Conservation (phyloP, 768 basidiomycete species). For the Boletus pseudopeckii region DNA sequence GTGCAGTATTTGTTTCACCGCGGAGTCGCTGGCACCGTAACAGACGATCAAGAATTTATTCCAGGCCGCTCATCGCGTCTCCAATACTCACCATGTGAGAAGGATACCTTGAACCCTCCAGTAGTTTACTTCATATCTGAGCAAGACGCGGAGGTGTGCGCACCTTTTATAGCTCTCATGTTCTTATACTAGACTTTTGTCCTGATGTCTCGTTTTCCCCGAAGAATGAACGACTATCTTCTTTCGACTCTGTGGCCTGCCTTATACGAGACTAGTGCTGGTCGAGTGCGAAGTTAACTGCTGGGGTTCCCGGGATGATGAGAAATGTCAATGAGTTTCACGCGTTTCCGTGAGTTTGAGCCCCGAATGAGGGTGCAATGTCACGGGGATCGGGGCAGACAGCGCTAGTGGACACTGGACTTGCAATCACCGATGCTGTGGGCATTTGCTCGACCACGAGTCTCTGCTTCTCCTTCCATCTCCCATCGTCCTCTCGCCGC, state of each 20-base stretch:
- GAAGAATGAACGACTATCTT: neutral
- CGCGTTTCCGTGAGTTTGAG: neutral
- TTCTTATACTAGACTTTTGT: neutral
- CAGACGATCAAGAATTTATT: neutral
- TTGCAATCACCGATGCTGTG: constrained; percentile 6
- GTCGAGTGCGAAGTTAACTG: constrained; percentile 1
- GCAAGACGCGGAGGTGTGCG: constrained; percentile 15
- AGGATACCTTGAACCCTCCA: constrained; percentile 47
- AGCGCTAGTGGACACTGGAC: neutral
- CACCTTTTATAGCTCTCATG: constrained; percentile 69
- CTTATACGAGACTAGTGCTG: neutral
- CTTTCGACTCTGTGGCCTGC: too few relatives aligned
- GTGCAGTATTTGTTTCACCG: constrained; percentile 84
- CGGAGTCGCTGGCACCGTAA: constrained; percentile 59
- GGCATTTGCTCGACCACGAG: neutral
- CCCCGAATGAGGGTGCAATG: neutral
- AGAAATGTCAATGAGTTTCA: constrained; percentile 8
- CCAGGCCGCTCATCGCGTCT: neutral
- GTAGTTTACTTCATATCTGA: constrained; percentile 5
- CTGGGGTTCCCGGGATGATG: constrained; percentile 11
- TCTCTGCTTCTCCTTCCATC: neutral
- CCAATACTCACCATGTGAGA: constrained; percentile 55
- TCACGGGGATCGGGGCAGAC: neutral
- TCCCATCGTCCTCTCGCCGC: constrained; percentile 5
- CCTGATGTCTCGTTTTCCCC: neutral